phyloP scores from a whole-genome alignment of 805 yeast species.

The Suhomyces tanzawaensis region DNA sequence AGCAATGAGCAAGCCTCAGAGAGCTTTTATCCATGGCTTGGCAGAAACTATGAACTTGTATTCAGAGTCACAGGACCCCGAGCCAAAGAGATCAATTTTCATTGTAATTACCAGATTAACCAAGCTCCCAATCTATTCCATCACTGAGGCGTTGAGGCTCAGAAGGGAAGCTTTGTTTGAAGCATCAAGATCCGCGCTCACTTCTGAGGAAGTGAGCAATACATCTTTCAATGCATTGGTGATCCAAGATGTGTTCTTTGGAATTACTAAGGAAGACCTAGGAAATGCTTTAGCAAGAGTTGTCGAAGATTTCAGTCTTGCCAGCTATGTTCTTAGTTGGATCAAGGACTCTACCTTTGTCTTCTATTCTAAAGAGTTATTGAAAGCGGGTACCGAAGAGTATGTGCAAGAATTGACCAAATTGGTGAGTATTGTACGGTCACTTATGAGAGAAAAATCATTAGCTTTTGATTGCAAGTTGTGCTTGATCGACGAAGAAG shows the following conservation, averaged over 20 bases:
- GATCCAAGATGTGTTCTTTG: conserved; percentile 52
- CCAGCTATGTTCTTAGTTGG: conserved; percentile 37
- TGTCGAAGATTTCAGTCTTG: conserved; percentile 21
- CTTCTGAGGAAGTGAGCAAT: conserved; percentile 15
- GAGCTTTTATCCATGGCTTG: conserved; percentile 68
- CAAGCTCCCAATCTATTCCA: conserved; percentile 41
- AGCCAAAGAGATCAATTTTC: conserved; percentile 73
- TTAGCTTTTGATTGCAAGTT: conserved; percentile 51
- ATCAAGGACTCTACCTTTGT: conserved; percentile 41
- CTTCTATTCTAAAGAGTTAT: conserved; percentile 34
- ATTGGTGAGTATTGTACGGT: conserved; percentile 36
- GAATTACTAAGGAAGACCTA: conserved; percentile 48
- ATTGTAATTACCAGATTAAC: conserved; percentile 41
- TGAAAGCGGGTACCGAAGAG: conserved; percentile 31
- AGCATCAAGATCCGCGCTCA: conserved; percentile 14
- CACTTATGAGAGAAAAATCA: conserved; percentile 34
- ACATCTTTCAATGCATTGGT: conserved; percentile 51
- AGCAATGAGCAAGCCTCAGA: conserved; percentile 68
- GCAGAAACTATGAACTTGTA: conserved; percentile 58
- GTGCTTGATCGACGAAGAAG: conserved; percentile 39
- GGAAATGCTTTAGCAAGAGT: conserved; percentile 26
- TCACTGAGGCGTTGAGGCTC: conserved; percentile 42
- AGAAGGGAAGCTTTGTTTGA: conserved; percentile 21
- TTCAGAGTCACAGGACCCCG: conserved; percentile 76
- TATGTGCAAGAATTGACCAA: conserved; percentile 43